Conservation (phyloP, 495 filamentous ascomycete genomes). For the Neohortaea acidophila region DNA sequence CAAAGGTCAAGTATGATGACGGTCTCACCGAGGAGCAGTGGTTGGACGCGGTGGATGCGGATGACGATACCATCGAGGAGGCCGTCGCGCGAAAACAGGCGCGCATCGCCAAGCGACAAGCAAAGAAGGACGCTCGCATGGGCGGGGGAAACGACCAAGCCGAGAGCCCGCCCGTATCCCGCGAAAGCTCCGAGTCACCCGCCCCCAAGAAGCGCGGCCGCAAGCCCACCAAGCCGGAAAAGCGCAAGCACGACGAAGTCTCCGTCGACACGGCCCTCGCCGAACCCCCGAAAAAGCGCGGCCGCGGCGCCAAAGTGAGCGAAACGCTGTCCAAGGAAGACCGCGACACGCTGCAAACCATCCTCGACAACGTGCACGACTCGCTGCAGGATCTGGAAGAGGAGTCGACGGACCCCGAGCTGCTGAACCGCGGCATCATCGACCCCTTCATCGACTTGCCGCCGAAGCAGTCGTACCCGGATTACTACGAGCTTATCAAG, state of each 20-base stretch:
- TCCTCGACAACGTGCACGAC: conserved; percentile 59
- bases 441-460: conserved; percentile 88
- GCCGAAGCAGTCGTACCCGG: conserved; percentile 69
- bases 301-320: conserved; percentile 49
- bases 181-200: conserved; percentile 64
- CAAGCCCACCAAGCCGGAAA: conserved; percentile 52
- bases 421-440: conserved; percentile 63
- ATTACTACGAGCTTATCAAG: conserved; percentile 87
- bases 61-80: conserved; percentile 85
- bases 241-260: conserved; percentile 72
- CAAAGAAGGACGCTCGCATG: conserved; percentile 50
- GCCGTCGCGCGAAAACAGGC: conserved; percentile 79
- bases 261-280: conserved; percentile 46
- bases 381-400: conserved; percentile 64
- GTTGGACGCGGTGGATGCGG: conserved; percentile 83
- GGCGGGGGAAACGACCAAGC: conserved; percentile 36
- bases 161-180: conserved; percentile 59
- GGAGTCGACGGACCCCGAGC: conserved; percentile 40
- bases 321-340: conserved; percentile 39
- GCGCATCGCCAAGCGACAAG: conserved; percentile 62
- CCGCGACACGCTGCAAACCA: conserved; percentile 53
- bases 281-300: conserved; percentile 66
- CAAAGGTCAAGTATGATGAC: conserved; percentile 87
- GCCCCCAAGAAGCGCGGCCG: conserved; percentile 55
- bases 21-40: conserved; percentile 97